Evolutionary conservation across 2,329 filamentous ascomycete genomes (phyloP), one percentile per base, ranked within the genome.

Genomic region (Septoria petroselini): DNA sequence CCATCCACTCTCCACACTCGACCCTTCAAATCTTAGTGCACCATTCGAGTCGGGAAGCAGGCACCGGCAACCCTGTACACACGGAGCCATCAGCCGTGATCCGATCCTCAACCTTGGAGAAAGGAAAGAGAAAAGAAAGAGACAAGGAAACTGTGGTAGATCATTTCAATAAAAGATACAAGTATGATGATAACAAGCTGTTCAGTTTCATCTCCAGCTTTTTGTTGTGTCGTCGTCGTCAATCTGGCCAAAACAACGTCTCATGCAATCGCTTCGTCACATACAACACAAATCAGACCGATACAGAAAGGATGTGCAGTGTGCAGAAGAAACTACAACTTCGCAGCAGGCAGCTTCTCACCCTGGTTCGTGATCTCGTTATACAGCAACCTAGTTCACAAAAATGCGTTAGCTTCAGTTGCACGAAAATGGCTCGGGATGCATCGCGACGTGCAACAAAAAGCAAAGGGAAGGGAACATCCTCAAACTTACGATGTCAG

Each of bases 341-440:
- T 76, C 38, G 74, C 66, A 31, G 74, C 74, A 53, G 72, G 69
- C n/a, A 83, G 80, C 53, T 82, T 77, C 51, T 76, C 72, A 55
- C 86, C 86, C 50, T 87, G 78, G 53, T 82, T 81, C 14, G 88
- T 91, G 66, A 94, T 93, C 70, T 93, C 88, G 63, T 91, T 88
- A 72, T 95, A 95, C 42, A 95, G 73, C 60, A 95, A 73, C 44
- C 86, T 93, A 9, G 55, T 48, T 17, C n/a, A n/a, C n/a, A n/a
- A 15, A 4, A 14, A 9, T 14, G 29, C 45, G 51, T 58, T 31
- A 4, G 31, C 53, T 6, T 38, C 11, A 5, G 11, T 14, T 5
- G 27, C 31, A 31, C 37, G 30, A 48, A 44, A 75, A 23, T 14
- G 9, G 21, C 14, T 18, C 19, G 21, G 17, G 19, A 21, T 35